phyloP scores from a whole-genome alignment of 1,284 basidiomycete genomes.

The Rhodotorula sp. region DNA sequence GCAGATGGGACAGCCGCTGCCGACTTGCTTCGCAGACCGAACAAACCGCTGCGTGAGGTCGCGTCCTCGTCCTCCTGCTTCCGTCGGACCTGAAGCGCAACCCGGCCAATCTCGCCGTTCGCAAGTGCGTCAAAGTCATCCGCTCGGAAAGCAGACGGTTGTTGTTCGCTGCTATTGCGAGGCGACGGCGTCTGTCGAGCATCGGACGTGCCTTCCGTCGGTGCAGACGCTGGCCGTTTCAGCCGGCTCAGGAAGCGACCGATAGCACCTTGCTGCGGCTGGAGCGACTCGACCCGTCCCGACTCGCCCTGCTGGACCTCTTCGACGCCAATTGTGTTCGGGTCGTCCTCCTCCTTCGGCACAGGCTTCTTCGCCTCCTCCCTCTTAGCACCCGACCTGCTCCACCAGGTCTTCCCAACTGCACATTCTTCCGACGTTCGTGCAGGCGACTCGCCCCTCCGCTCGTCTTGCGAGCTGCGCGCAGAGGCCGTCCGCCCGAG shows the following conservation, averaged over 20 bases:
- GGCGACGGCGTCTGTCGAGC: not conserved
- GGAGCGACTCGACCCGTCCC: not conserved
- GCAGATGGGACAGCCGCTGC: slow-evolving; percentile 1
- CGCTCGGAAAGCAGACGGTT: not conserved
- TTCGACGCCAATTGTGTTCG: slow-evolving; percentile 11
- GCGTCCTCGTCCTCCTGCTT: slow-evolving; percentile 3
- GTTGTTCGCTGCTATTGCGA: slow-evolving; percentile 2
- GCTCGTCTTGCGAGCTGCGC: not conserved
- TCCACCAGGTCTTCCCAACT: not conserved
- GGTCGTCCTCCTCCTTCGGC: slow-evolving; percentile 8
- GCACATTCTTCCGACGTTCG: not conserved
- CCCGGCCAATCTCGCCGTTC: not conserved
- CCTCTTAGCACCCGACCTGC: not conserved
- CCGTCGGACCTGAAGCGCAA: not conserved
- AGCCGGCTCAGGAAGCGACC: slow-evolving; percentile 30
- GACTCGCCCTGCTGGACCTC: slow-evolving; percentile 16
- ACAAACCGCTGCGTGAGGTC: slow-evolving; percentile 1
- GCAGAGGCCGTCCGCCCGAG: not conserved
- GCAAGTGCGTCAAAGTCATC: slow-evolving; percentile 28
- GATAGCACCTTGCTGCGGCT: slow-evolving; percentile 8
- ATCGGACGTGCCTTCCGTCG: not conserved
- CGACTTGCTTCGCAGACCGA: slow-evolving; percentile 1
- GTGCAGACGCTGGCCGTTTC: not conserved
- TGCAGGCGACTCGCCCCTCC: not conserved
- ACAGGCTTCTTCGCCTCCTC: not conserved